Base-by-base conservation (phyloP, 108 stramenopile genomes). In the Bacterosira constricta region DNA sequence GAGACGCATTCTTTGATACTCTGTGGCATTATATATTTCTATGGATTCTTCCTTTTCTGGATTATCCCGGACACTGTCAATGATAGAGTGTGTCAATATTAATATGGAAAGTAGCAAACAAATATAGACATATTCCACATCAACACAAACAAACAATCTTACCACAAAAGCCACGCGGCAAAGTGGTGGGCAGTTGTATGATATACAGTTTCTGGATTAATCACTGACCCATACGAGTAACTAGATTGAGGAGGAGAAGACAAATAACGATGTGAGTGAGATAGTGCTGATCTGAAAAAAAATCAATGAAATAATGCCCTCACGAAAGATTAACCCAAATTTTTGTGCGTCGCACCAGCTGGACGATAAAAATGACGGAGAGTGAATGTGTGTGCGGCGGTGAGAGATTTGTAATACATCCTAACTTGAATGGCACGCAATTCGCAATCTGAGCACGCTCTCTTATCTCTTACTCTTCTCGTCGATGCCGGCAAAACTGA, bases 131-230 rank as follows among this genome's bases (percentile, higher is more conserved):
- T 6, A 17, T 18, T 31, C 8, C 55, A 51, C 7, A 50, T 5
- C 20, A 20, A 4, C 11, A 64, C 20, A 29, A 25, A 41, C 11
- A 17, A 12, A 12, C 17, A 36, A 30, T 45, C 80, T 46, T 64
- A 85, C 71, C 86, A 77, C 13, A 81, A 41, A 26, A 94, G 77
- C 93, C 93, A 94, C 0, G 73, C 85, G 4, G 67, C 58, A 51
- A 77, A 71, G 66, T 94, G 90, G 69, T 94, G 93, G 20, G 90
- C 77, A 49, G 90, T 90, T 25, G 88, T 66, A 59, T 94, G 90
- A 11, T 79, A 70, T 12, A 93, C 55, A 25, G 66, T 46, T 20
- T 46, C 70, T 0, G 92, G 92, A 61, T 87, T 60, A 49, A 64
- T 67, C 15, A 53, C 20, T 0, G 85, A 79, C 12, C 92, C 92